Evolutionary conservation across 2,329 filamentous ascomycete genomes (phyloP), one percentile per base, ranked within the genome.

Genomic region (Fusarium poae): DNA sequence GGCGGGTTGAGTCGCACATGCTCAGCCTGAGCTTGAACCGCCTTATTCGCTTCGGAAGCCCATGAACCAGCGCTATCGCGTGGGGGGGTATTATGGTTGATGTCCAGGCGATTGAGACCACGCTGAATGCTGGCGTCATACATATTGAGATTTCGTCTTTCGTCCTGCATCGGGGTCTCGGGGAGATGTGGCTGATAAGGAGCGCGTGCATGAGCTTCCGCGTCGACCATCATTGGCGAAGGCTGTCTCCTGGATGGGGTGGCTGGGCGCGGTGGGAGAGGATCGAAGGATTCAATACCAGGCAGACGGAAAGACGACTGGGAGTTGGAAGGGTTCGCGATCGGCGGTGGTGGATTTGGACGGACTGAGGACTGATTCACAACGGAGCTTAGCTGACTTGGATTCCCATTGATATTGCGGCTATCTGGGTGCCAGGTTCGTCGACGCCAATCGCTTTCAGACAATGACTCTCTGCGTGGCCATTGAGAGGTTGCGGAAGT

Each of bases 391-490:
- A 97, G 79, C 78, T 92, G 94, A 16, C 90, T 91, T 18, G 87
- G 86, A 49, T 90, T 88, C 32, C 89, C 83, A 62, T 85, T 85
- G 65, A 88, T 89, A 67, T 86, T 86, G 18, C 87, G 85, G 62
- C 89, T 91, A 65, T 93, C 92, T 1, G 93, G 92, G 79, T 97
- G 94, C 94, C 94, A 97, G 4, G 94, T 97, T 54, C 94, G 88
- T 65, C 94, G 85, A 68, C 94, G 89, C 87, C 90, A 92, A 57
- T 92, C 91, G 42, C 93, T 90, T 67, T 97, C 93, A 1, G 85
- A 82, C 4, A 83, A 82, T 0, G 92, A 91, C 40, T 94, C 91
- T 42, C 90, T 85, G 30, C 91, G 83, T 6, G 87, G 85, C 79
- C 88, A 91, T 10, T 84, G 83, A 34, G 89, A 88, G 0, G 86